These are phyloP conservation scores for Globisporangium radiosum DNA, from an alignment of 352 stramenopile species.

Conservation along the genomic window DNA sequence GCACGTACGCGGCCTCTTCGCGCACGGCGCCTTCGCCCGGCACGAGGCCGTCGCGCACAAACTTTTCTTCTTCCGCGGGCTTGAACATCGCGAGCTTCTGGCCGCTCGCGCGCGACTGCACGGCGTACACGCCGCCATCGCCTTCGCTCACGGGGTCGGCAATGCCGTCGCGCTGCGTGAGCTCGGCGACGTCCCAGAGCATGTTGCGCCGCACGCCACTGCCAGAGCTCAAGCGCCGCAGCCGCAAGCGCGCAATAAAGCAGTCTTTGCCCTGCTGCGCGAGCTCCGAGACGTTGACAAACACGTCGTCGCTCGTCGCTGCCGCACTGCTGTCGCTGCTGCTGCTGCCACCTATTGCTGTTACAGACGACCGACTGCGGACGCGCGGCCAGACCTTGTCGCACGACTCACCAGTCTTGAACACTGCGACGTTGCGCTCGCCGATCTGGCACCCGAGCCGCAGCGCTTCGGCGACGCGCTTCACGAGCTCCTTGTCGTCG, in stretches of 20 bases:
- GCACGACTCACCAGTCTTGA: constrained; percentile 33
- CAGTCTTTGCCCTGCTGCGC: constrained; percentile 71
- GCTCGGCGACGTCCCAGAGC: constrained; percentile 69
- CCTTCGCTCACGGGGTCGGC: constrained; percentile 53
- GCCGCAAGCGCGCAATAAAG: constrained; percentile 54
- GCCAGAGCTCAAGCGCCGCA: constrained; percentile 50
- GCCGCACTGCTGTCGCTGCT: constrained; percentile 7
- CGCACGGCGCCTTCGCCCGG: constrained; percentile 68
- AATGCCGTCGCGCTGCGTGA: constrained; percentile 41
- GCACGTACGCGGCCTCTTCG: constrained; percentile 69
- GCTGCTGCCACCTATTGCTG: neutral
- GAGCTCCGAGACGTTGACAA: constrained; percentile 59
- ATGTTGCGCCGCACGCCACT: constrained; percentile 61
- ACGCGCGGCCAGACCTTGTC: constrained; percentile 7
- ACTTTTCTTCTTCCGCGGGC: constrained; percentile 69
- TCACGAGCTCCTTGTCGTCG: constrained; percentile 48
- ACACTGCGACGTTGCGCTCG: constrained; percentile 52
- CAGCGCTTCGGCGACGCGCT: constrained; percentile 42
- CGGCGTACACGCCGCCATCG: constrained; percentile 65
- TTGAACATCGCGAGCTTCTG: constrained; percentile 83
- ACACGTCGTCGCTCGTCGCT: constrained; percentile 41
- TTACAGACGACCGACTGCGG: constrained; percentile 4
- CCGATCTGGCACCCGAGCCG: constrained; percentile 56
- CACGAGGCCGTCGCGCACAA: constrained; percentile 61
- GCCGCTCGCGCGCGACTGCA: constrained; percentile 56